Percentiles rank a stretch among this genome's conserved stretches.
Conservation (phyloP, 1,284 basidiomycete genomes). For the Ganoderma meredithae region DNA sequence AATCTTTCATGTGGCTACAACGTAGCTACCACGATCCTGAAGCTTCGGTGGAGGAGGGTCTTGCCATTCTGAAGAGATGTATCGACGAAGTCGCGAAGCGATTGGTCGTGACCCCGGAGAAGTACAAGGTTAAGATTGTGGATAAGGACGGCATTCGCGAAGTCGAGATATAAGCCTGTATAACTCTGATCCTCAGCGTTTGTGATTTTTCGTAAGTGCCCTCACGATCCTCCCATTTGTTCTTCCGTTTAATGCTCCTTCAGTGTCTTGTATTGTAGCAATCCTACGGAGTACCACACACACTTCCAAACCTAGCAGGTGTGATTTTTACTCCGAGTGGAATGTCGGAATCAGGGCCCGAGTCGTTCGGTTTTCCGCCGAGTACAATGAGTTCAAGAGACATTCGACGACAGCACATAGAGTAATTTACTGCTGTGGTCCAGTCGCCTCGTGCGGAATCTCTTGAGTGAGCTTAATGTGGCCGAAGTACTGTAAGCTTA, state of each 20-base stretch:
- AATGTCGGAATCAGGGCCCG: neutral
- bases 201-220: slow-evolving; percentile 19
- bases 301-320: neutral
- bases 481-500: neutral
- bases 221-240: neutral
- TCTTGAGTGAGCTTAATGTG: neutral
- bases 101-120: slow-evolving; percentile 81
- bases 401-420: neutral
- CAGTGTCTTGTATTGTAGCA: slow-evolving; percentile 11
- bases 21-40: slow-evolving; percentile 87
- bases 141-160: slow-evolving; percentile 90
- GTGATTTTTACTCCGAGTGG: neutral
- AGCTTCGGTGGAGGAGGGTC: slow-evolving; percentile 83
- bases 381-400: neutral
- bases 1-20: too few relatives aligned
- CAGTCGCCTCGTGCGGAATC: neutral
- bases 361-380: neutral
- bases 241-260: neutral
- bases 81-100: slow-evolving; percentile 90
- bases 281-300: slow-evolving; percentile 2
- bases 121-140: slow-evolving; percentile 90
- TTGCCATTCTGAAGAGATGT: slow-evolving; percentile 86
- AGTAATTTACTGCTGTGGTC: neutral
- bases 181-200: neutral
- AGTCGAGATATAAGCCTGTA: slow-evolving; percentile 63